phyloP scores from a whole-genome alignment of 306 rosid genomes.

The Fragaria ananassa region DNA sequence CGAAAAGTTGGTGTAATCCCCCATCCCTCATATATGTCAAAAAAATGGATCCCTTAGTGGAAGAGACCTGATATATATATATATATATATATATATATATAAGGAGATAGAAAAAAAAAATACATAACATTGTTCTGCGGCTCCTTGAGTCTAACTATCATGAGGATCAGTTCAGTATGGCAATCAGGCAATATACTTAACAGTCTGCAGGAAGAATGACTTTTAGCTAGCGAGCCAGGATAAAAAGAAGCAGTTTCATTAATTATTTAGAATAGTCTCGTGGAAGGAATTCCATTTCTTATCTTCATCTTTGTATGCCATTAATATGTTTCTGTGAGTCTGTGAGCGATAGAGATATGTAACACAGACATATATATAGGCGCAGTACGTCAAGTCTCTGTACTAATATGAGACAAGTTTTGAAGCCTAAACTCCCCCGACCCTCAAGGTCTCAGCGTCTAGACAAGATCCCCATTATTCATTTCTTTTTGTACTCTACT shows the following conservation, averaged over 20 bases:
- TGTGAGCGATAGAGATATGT: neutral
- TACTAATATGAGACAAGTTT: slow-evolving; percentile 4
- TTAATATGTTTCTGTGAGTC: neutral
- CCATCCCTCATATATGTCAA: no score
- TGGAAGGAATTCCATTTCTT: neutral
- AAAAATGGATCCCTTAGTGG: no score
- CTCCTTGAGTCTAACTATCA: neutral
- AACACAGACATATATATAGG: neutral
- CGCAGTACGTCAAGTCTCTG: neutral
- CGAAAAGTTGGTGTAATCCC: no score
- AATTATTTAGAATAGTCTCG: neutral
- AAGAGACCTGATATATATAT: no score
- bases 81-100: no score
- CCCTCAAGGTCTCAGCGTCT: slow-evolving; percentile 8
- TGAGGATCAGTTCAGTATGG: neutral
- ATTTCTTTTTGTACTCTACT: slow-evolving; percentile 12
- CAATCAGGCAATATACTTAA: neutral
- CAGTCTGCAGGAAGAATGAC: neutral
- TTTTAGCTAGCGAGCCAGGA: no score
- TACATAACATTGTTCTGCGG: neutral
- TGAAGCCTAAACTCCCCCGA: slow-evolving; percentile 1
- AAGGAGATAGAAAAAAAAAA: no score
- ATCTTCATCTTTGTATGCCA: neutral
- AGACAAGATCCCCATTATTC: neutral
- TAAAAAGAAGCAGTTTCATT: neutral